A percentile compares a stretch with the other conserved stretches of the same genome.
phyloP scores from a whole-genome alignment of 371 early-diverging fungal species.

The Ordospora pajunii region DNA sequence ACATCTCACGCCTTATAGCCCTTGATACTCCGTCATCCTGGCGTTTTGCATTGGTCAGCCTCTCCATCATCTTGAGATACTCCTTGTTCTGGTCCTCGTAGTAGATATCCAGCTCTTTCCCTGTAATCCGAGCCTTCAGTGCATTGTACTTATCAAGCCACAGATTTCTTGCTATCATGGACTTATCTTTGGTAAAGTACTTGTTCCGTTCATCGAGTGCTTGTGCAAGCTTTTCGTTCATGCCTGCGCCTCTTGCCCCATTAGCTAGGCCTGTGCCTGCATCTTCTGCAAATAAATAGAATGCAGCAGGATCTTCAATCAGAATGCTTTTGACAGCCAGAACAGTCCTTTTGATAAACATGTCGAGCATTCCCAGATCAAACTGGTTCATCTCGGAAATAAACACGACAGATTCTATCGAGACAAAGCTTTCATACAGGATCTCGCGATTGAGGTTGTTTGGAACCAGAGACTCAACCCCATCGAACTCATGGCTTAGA shows the following conservation, averaged over 20 bases:
- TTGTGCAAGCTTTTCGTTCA: background rate
- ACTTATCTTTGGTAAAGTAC: constrained; percentile 29
- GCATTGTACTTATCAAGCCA: background rate
- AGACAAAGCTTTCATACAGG: constrained; percentile 33
- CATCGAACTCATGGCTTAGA: background rate
- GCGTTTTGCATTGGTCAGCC: background rate
- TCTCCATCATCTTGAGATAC: constrained; percentile 30
- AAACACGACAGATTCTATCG: constrained; percentile 17
- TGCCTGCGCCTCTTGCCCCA: too few relatives aligned
- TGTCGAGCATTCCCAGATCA: background rate
- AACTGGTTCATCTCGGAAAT: background rate
- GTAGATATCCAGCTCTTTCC: background rate
- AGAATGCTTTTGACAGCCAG: constrained; percentile 9
- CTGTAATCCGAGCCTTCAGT: background rate
- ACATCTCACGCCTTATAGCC: constrained; percentile 28
- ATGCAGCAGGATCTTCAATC: background rate
- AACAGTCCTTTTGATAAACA: constrained; percentile 7
- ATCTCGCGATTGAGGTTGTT: constrained; percentile 24
- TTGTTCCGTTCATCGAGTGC: constrained; percentile 25
- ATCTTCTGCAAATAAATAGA: background rate
- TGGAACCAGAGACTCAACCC: background rate
- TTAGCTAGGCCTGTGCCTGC: too few relatives aligned
- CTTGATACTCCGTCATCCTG: constrained; percentile 19
- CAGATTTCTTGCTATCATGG: constrained; percentile 34
- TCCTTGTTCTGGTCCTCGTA: constrained; percentile 16